A percentile compares a stretch with the other conserved stretches of the same genome.
These are phyloP conservation scores for Cadophora luteo-olivacea DNA, from an alignment of 2,329 filamentous ascomycete genomes.

Conservation along the genomic window DNA sequence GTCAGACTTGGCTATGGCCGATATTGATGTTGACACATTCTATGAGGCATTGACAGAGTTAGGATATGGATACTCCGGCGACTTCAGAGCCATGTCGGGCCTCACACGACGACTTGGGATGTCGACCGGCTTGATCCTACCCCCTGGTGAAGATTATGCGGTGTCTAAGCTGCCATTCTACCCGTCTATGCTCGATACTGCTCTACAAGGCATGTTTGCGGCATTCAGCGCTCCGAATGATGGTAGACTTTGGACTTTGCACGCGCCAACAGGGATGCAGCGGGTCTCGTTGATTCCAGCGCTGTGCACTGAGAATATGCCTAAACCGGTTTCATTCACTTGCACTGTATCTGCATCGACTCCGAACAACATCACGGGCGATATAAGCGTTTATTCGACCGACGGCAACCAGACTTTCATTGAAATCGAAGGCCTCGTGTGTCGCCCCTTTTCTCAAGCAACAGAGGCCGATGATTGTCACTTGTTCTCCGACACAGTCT, in stretches of 20 bases:
- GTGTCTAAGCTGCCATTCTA: constrained; percentile 49
- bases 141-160: background rate
- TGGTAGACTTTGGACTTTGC: constrained; percentile 31
- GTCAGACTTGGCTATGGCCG: background rate
- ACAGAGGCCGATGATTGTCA: background rate
- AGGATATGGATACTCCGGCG: constrained; percentile 32
- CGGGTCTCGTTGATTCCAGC: constrained; percentile 35
- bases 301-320: background rate
- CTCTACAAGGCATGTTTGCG: constrained; percentile 58
- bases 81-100: constrained; percentile 26
- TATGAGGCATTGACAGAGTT: constrained; percentile 28
- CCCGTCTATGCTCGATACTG: constrained; percentile 60
- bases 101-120: constrained; percentile 21
- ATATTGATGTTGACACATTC: constrained; percentile 30
- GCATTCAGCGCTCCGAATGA: constrained; percentile 36
- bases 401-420: background rate
- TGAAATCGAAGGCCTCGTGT: background rate
- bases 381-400: background rate
- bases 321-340: background rate
- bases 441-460: background rate
- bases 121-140: constrained; percentile 15
- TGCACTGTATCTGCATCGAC: background rate
- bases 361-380: background rate
- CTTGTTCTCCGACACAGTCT: background rate
- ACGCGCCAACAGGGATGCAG: constrained; percentile 36